Conservation (phyloP, 768 basidiomycete genomes). For the Kwoniella botswanensis region DNA sequence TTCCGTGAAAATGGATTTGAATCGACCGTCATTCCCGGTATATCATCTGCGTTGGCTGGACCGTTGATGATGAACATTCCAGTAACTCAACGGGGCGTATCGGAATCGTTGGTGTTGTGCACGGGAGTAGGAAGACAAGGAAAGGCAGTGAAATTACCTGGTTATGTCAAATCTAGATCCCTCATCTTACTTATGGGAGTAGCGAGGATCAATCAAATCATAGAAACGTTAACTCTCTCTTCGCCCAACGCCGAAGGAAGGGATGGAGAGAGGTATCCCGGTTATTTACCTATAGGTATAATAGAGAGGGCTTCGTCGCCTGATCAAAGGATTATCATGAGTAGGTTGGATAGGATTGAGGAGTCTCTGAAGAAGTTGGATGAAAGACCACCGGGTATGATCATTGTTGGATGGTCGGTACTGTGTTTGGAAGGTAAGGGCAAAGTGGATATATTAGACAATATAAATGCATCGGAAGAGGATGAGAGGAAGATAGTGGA, state of each 20-base stretch:
- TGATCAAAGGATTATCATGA: constrained; percentile 83
- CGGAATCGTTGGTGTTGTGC: constrained; percentile 85
- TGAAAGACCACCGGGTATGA: constrained; percentile 94
- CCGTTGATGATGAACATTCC: constrained; percentile 90
- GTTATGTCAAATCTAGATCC: constrained; percentile 80
- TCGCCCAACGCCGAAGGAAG: constrained; percentile 43
- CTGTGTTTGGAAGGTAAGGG: constrained; percentile 75
- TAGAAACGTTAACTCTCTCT: constrained; percentile 64
- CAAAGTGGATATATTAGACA: constrained; percentile 73
- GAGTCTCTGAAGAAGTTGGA: constrained; percentile 73
- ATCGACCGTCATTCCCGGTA: constrained; percentile 82
- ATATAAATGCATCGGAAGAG: constrained; percentile 58
- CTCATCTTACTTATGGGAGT: constrained; percentile 93
- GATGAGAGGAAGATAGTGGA: constrained; percentile 60
- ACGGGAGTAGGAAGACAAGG: constrained; percentile 92
- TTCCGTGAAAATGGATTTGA: constrained; percentile 86
- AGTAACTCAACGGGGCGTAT: constrained; percentile 92
- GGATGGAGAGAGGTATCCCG: constrained; percentile 71
- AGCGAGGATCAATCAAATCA: constrained; percentile 75
- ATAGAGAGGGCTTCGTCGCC: constrained; percentile 93
- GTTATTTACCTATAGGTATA: constrained; percentile 81
- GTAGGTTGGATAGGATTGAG: constrained; percentile 75
- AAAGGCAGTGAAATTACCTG: constrained; percentile 79
- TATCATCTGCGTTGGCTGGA: constrained; percentile 85
- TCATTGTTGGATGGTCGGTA: constrained; percentile 90